phyloP scores from a whole-genome alignment of 805 yeast species.

The Candida vartiovaarae region DNA sequence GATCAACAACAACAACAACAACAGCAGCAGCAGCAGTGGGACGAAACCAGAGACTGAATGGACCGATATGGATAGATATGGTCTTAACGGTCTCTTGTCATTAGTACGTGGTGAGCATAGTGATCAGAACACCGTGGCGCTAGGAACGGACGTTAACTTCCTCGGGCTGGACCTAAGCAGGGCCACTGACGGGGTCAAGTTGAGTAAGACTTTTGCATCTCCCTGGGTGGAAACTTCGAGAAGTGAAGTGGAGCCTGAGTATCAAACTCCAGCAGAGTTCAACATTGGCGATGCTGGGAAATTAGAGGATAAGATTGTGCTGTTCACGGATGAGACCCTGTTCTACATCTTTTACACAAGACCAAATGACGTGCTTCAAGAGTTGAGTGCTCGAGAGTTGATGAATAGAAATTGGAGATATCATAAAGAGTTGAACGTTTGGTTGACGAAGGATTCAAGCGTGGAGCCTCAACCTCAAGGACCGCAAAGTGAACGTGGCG shows the following conservation, averaged over 20 bases:
- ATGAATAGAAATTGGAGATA: conserved; percentile 94
- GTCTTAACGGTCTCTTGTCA: conserved; percentile 56
- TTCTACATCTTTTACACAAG: conserved; percentile 90
- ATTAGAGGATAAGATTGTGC: conserved; percentile 39
- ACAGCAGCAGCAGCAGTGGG: neutral
- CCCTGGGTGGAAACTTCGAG: conserved; percentile 95
- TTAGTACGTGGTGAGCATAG: conserved; percentile 54
- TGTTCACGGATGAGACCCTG: conserved; percentile 84
- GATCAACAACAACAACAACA: neutral
- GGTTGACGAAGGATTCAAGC: conserved; percentile 92
- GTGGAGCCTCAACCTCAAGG: conserved; percentile 80
- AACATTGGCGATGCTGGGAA: conserved; percentile 8
- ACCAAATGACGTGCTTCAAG: conserved; percentile 91
- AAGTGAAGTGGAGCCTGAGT: conserved; percentile 84
- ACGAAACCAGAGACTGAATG: conserved; percentile 17
- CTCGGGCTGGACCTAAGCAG: conserved; percentile 54
- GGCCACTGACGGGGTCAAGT: conserved; percentile 28
- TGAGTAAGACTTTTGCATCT: conserved; percentile 67
- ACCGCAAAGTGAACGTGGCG: conserved; percentile 85
- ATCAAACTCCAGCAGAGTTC: conserved; percentile 47
- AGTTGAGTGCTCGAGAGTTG: conserved; percentile 85
- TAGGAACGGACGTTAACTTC: conserved; percentile 68
- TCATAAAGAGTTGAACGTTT: conserved; percentile 90
- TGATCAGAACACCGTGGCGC: conserved; percentile 58
- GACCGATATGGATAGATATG: conserved; percentile 53